Evolutionary conservation across 192 early-diverging fungal genomes (phyloP).

Genomic region (Umbelopsis sp.): DNA sequence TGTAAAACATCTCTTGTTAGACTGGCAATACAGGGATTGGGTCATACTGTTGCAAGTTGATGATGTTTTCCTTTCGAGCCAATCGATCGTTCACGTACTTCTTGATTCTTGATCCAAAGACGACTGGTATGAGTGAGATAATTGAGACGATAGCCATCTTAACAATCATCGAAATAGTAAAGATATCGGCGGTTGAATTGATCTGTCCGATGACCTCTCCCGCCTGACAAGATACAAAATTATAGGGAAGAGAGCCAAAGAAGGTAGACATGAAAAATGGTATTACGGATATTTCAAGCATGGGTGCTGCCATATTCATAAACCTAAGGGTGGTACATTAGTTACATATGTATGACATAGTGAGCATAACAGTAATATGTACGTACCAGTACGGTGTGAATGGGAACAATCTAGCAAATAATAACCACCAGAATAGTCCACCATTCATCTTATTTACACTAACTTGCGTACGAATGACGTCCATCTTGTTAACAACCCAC

Average conservation of each 20-base stretch:
- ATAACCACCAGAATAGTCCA: slow-evolving; percentile 50
- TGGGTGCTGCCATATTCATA: slow-evolving; percentile 52
- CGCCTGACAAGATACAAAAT: slow-evolving; percentile 53
- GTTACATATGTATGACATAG: not conserved
- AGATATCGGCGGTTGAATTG: slow-evolving; percentile 39
- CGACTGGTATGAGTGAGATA: slow-evolving; percentile 38
- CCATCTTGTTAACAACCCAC: slow-evolving; percentile 23
- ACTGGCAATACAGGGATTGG: not conserved
- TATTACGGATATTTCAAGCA: slow-evolving; percentile 46
- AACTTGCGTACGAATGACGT: slow-evolving; percentile 19
- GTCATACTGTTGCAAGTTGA: not conserved
- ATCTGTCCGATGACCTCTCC: slow-evolving; percentile 51
- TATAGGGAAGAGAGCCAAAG: slow-evolving; percentile 55
- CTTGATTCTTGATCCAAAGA: slow-evolving; percentile 17
- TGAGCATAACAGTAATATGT: not conserved
- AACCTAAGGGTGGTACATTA: slow-evolving; percentile 28
- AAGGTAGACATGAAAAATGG: slow-evolving; percentile 57
- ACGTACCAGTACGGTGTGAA: slow-evolving; percentile 57
- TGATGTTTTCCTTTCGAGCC: not conserved
- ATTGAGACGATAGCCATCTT: slow-evolving; percentile 40
- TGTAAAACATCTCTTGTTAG: not conserved
- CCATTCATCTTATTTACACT: slow-evolving; percentile 35
- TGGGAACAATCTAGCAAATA: slow-evolving; percentile 55
- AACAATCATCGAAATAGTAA: slow-evolving; percentile 29
- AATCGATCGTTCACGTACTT: not conserved